These are phyloP conservation scores for Rhynchosporium secalis DNA, from an alignment of 2,329 filamentous ascomycete species.

Conservation along the genomic window DNA sequence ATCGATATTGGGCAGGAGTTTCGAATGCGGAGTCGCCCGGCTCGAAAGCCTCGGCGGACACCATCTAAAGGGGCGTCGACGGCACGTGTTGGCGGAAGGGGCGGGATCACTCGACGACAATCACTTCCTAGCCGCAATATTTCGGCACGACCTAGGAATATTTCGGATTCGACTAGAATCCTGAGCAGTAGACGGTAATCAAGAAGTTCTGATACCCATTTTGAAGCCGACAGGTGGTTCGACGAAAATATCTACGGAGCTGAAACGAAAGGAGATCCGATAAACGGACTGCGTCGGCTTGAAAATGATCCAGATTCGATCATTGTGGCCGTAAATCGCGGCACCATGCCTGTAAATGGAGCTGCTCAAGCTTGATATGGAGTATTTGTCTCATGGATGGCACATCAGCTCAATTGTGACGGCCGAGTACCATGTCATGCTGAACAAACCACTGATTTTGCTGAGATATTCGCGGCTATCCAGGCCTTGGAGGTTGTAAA, in stretches of 20 bases:
- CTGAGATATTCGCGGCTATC: slow-evolving; percentile 21
- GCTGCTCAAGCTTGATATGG: slow-evolving; percentile 16
- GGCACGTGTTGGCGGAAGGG: background rate
- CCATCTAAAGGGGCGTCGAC: background rate
- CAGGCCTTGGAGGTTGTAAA: slow-evolving; percentile 23
- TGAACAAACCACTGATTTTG: slow-evolving; percentile 21
- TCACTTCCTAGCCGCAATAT: background rate
- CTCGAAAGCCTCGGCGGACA: background rate
- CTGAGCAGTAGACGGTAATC: background rate
- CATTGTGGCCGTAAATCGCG: slow-evolving; percentile 21
- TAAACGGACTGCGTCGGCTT: slow-evolving; percentile 19
- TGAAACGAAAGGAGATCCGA: slow-evolving; percentile 8
- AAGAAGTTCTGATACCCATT: background rate
- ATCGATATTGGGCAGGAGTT: slow-evolving; percentile 10
- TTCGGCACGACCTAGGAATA: background rate
- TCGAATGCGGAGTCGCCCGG: background rate
- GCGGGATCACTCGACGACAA: background rate
- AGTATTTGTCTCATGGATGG: slow-evolving; percentile 19
- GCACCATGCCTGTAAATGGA: slow-evolving; percentile 5
- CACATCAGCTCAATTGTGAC: slow-evolving; percentile 13
- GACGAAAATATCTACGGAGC: slow-evolving; percentile 15
- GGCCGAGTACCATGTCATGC: slow-evolving; percentile 17
- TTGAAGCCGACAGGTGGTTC: slow-evolving; percentile 49
- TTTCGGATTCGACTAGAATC: background rate
- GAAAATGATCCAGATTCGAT: slow-evolving; percentile 19